These are phyloP conservation scores for Bipolaris sorokiniana DNA, from an alignment of 2,329 filamentous ascomycete species.

Conservation along the genomic window DNA sequence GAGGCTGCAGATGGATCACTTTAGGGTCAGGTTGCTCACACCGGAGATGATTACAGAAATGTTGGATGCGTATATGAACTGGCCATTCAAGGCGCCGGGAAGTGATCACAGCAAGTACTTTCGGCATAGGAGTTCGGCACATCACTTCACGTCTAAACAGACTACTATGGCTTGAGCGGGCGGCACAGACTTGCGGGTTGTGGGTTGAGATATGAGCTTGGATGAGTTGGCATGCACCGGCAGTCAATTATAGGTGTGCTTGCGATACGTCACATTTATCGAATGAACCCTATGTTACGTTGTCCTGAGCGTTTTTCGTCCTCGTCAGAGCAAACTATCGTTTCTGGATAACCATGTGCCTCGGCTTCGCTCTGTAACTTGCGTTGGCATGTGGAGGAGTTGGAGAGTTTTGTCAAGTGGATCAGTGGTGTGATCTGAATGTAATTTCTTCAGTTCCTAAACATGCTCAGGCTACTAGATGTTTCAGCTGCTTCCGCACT, in stretches of 20 bases:
- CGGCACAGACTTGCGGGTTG: background rate
- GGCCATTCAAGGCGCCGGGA: conserved; percentile 42
- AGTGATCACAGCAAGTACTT: conserved; percentile 37
- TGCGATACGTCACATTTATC: too few species aligned
- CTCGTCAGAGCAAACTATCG: too few species aligned
- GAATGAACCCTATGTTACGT: too few species aligned
- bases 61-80: conserved; percentile 38
- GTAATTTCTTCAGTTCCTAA: background rate
- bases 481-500: background rate
- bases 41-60: conserved; percentile 43
- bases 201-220: background rate
- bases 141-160: background rate
- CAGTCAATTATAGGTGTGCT: too few species aligned
- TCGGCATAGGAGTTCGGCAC: conserved; percentile 10
- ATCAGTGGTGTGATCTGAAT: too few species aligned
- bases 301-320: too few species aligned
- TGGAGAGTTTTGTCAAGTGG: too few species aligned
- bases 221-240: background rate
- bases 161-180: too few species aligned
- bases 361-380: too few species aligned
- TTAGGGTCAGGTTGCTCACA: conserved; percentile 42
- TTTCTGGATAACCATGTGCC: too few species aligned
- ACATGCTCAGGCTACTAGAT: background rate
- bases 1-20: conserved; percentile 36
- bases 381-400: too few species aligned